Evolutionary conservation across 805 yeast species (phyloP), one percentile per base, ranked within the genome.

Genomic region (Barnettozyma pratensis): DNA sequence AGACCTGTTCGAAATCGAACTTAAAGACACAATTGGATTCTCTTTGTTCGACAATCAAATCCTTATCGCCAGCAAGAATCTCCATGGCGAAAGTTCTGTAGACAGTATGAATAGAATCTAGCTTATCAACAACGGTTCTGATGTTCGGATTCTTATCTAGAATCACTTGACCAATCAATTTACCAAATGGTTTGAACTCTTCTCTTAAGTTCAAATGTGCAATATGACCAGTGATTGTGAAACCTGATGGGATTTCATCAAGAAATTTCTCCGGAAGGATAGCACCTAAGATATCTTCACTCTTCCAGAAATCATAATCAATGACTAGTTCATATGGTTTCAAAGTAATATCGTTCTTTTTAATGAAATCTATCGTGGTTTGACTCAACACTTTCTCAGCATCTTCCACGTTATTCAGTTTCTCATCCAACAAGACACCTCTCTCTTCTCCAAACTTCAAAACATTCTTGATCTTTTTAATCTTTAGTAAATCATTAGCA

Each of bases 1-100:
- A 94, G 5, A 95, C 99, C 62, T 88, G 87, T 50, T 87, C 79
- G 64, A 95, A 94, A 61, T 94, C 96, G 66, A 94, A 92, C 42
- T 72, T 77, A 69, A 94, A 94, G 9, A 71, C 66, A 70, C 99
- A 47, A 35, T 87, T 87, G 50, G 91, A 80, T 64, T 94, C 99
- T 53, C 75, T 79, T 66, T 92, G 97, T 54, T 87, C 87, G 12
- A 92, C 99, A 36, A 79, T 62, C 53, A 87, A 79, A 55, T 86
- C 79, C 36, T 78, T 74, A 48, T 79, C 81, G 7, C 99, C 98
- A 0, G 98, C 99, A 45, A 94, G 73, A 0, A 95, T 83, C 53
- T 91, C 88, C 98, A 94, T 92, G 26, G 81, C 81, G 69, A 94
- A 94, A 0, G 98, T 94, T 54, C 99, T 77, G 67, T 85, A 94